Conservation (phyloP, 176 grass and related monocot species). For the Aechmea fasciata region DNA sequence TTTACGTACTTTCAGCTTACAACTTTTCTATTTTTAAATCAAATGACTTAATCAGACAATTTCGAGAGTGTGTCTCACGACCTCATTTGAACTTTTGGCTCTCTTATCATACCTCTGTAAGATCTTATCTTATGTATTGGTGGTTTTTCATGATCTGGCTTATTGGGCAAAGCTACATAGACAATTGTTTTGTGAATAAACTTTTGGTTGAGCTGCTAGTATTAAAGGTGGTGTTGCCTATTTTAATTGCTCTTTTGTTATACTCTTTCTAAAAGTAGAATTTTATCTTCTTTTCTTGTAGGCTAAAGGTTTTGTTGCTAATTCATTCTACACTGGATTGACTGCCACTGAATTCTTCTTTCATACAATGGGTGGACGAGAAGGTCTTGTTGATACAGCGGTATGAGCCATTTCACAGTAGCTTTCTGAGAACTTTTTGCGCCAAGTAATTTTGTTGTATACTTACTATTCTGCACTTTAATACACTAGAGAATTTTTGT, state of each 20-base stretch:
- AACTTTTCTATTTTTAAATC: no score
- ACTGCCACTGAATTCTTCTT: conserved; percentile 95
- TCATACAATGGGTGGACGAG: conserved; percentile 96
- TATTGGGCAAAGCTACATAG: no score
- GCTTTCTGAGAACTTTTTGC: conserved; percentile 2
- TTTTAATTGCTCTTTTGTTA: neutral
- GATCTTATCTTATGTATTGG: no score
- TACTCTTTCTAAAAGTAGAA: neutral
- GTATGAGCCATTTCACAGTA: conserved; percentile 33
- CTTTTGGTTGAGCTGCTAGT: no score
- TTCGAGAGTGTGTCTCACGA: no score
- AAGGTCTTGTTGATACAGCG: conserved; percentile 97
- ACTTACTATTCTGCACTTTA: neutral
- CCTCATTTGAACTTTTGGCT: no score
- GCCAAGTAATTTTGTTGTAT: neutral
- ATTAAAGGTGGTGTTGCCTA: no score
- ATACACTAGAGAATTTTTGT: neutral
- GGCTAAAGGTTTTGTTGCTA: conserved; percentile 99
- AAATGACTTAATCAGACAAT: no score
- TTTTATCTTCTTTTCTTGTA: conserved; percentile 28
- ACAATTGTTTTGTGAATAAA: no score
- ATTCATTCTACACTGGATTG: conserved; percentile 94
- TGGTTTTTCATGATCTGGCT: no score
- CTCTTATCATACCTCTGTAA: no score
- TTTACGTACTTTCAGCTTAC: neutral